Evolutionary conservation across 805 yeast genomes (phyloP).

Genomic region (Pichia californica): DNA sequence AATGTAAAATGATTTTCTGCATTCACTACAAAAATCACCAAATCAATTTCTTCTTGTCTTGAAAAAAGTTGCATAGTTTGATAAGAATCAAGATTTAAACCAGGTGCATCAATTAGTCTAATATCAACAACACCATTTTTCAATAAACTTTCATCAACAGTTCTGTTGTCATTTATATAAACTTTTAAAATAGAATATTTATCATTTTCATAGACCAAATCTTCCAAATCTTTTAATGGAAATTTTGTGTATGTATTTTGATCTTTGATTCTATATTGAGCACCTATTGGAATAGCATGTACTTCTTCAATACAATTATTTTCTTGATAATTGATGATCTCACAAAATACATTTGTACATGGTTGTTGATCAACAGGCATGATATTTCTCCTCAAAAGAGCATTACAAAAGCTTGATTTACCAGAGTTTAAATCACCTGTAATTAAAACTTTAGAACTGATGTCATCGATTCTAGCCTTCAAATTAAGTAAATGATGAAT

Average conservation of each 20-base stretch:
- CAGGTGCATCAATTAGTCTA: slow-evolving; percentile 94
- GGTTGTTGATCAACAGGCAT: slow-evolving; percentile 98
- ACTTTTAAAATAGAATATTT: slow-evolving; percentile 68
- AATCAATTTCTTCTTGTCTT: slow-evolving; percentile 93
- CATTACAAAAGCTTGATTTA: slow-evolving; percentile 92
- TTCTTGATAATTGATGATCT: slow-evolving; percentile 76
- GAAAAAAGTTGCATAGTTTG: slow-evolving; percentile 94
- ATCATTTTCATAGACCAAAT: slow-evolving; percentile 69
- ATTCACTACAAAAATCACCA: slow-evolving; percentile 91
- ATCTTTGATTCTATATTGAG: slow-evolving; percentile 45
- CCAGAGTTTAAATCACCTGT: slow-evolving; percentile 98
- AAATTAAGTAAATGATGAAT: slow-evolving; percentile 63
- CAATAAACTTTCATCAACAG: slow-evolving; percentile 60
- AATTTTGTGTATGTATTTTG: slow-evolving; percentile 58
- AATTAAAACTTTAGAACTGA: slow-evolving; percentile 86
- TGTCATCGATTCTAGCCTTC: slow-evolving; percentile 81
- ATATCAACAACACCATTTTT: slow-evolving; percentile 91
- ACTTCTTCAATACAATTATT: slow-evolving; percentile 80
- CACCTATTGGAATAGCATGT: slow-evolving; percentile 72
- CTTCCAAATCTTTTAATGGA: slow-evolving; percentile 50
- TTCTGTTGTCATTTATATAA: slow-evolving; percentile 72
- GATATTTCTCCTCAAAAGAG: slow-evolving; percentile 66
- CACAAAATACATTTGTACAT: slow-evolving; percentile 93
- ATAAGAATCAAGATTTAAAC: slow-evolving; percentile 84
- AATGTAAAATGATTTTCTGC: slow-evolving; percentile 95